Base-by-base conservation (phyloP, 2,329 filamentous ascomycete species). In the Neospermospora avenae region DNA sequence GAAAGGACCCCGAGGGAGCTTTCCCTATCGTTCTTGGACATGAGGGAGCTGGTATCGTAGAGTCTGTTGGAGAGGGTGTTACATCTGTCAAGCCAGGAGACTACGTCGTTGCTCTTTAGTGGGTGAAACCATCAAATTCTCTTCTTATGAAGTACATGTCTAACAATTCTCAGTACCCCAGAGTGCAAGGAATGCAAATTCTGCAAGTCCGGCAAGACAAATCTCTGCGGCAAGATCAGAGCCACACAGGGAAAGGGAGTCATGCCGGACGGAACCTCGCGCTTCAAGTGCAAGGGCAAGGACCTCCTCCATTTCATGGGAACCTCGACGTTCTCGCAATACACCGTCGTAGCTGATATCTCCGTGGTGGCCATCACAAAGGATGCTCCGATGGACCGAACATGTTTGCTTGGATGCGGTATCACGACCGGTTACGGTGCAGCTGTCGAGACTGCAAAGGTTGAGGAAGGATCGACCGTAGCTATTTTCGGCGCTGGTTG, bases 101-200 rank as follows among this genome's bases (percentile, higher is more conserved):
- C 80, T 87, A 96, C 74, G 93, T 97, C 64, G 81, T 95, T 69
- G 90, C 90, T 70, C 88, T 96, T 64, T 96, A 96, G 87, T 91
- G 84, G 62, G 84, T 77, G 7, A 34, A n/a, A 13, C 35, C 35
- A n/a, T 39, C 22, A 46, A 46, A 42, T 42, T 57, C 67, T 53
- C 65, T 25, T 3, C 34, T 10, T 51, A 45, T 56, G 10, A 13
- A 42, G 39, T 31, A 18, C 31, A 53, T 11, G 22, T 24, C 48
- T 67, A 20, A 67, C 41, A 8, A 5, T 18, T 7, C 34, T 2
- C 72, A 96, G 92, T 82, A 98, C 93, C 49, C 95, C 95, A 67
- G 93, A 98, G 81, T 98, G 95, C 81, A 83, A 85, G 69, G 93
- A 98, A 77, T 99, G 95, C 87, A 98, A 98, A 82, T 98, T 98